Conservation (phyloP, 495 filamentous ascomycete species). For the Aspergillus bridgeri region DNA sequence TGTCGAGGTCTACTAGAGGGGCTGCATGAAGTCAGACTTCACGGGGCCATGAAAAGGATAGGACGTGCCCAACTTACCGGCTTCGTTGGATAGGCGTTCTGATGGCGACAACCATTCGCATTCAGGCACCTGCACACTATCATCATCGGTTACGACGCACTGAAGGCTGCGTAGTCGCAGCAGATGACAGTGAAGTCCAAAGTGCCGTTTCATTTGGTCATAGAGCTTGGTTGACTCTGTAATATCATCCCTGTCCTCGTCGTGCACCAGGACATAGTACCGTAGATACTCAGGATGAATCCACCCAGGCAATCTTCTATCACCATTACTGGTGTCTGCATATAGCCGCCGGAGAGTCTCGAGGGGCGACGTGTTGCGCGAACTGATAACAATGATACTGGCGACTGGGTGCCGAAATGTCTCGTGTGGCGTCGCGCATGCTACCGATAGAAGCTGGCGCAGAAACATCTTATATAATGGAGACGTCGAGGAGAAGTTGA, state of each 20-base stretch:
- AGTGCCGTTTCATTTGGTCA: slow-evolving; percentile 96
- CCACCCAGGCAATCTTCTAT: slow-evolving; percentile 68
- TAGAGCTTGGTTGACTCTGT: slow-evolving; percentile 81
- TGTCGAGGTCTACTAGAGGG: slow-evolving; percentile 57
- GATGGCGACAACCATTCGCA: slow-evolving; percentile 86
- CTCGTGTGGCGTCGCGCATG: slow-evolving; percentile 76
- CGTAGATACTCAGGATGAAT: slow-evolving; percentile 84
- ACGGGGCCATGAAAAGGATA: background rate
- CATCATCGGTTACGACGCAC: slow-evolving; percentile 88
- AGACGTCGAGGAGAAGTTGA: slow-evolving; percentile 38
- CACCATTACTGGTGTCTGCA: slow-evolving; percentile 65
- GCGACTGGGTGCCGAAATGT: slow-evolving; percentile 94
- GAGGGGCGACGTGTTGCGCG: slow-evolving; percentile 72
- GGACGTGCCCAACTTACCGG: slow-evolving; percentile 47
- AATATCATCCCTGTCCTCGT: slow-evolving; percentile 92
- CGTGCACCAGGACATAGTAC: slow-evolving; percentile 96
- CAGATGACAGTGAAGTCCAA: slow-evolving; percentile 92
- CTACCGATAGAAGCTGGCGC: slow-evolving; percentile 73
- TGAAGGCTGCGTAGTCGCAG: slow-evolving; percentile 78
- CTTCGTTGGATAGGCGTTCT: slow-evolving; percentile 70
- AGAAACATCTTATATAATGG: slow-evolving; percentile 81
- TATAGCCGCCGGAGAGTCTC: slow-evolving; percentile 83
- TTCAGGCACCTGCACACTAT: slow-evolving; percentile 72
- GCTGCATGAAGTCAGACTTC: slow-evolving; percentile 30
- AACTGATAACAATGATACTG: slow-evolving; percentile 94